Conservation (phyloP, 2,329 filamentous ascomycete species). For the Penicillium sp. region DNA sequence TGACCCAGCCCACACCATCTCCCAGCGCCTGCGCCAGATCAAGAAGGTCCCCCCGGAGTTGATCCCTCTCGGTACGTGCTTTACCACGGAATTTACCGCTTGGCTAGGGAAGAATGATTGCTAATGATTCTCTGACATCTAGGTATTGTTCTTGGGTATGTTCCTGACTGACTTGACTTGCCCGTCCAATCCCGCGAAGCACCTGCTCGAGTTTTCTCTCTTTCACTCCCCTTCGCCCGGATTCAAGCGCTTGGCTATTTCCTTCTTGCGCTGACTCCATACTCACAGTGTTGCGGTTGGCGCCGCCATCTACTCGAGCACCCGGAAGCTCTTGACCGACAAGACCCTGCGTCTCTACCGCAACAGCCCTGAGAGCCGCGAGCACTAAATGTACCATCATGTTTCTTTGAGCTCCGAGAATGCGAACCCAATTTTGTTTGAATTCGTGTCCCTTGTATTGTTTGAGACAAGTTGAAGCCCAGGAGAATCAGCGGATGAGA, state of each 20-base stretch:
- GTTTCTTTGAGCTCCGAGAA: conserved; percentile 32
- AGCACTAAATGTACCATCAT: conserved; percentile 40
- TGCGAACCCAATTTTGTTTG: conserved; percentile 25
- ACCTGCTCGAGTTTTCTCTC: conserved; percentile 16
- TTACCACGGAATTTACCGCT: conserved; percentile 1
- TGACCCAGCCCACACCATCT: conserved; percentile 82
- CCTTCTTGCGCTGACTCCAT: conserved; percentile 19
- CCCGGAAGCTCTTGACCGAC: conserved; percentile 80
- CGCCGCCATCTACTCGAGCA: conserved; percentile 77
- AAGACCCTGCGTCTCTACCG: conserved; percentile 86
- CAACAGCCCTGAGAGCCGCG: conserved; percentile 53
- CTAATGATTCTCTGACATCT: conserved; percentile 28
- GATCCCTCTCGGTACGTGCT: conserved; percentile 79
- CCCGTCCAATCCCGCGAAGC: conserved; percentile 12
- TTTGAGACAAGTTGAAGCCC: conserved; percentile 29
- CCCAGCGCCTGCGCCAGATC: conserved; percentile 85
- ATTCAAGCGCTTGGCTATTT: conserved; percentile 3
- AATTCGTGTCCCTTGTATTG: conserved; percentile 28
- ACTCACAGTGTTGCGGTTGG: conserved; percentile 61
- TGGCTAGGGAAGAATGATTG: conserved; percentile 10
- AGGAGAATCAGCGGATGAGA: conserved; percentile 18
- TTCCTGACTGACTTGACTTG: conserved; percentile 20
- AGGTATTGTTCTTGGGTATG: conserved; percentile 86
- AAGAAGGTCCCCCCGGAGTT: conserved; percentile 91
- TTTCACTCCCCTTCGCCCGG: conserved; percentile 18